These are phyloP conservation scores for Globisporangium middletonii DNA, from an alignment of 352 stramenopile species.

Conservation along the genomic window DNA sequence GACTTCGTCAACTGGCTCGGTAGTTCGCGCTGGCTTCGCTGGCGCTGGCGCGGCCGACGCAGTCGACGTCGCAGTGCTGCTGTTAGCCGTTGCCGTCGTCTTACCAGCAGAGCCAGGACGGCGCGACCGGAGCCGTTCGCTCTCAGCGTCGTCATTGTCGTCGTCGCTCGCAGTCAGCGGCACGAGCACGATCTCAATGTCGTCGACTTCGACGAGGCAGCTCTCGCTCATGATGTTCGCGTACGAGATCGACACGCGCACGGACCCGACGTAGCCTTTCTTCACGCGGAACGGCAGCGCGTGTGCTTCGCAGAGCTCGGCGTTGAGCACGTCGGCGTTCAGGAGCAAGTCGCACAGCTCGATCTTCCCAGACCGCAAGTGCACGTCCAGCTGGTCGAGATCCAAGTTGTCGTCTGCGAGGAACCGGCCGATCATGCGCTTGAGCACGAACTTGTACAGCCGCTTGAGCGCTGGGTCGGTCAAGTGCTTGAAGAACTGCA, in stretches of 20 bases:
- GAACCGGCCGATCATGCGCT: constrained; percentile 86
- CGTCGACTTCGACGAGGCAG: constrained; percentile 83
- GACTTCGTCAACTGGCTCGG: constrained; percentile 62
- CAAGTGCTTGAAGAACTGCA: constrained; percentile 88
- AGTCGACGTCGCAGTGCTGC: background rate
- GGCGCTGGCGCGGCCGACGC: background rate
- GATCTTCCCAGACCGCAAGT: constrained; percentile 65
- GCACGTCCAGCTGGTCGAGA: constrained; percentile 82
- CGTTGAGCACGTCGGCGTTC: constrained; percentile 75
- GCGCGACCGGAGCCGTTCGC: background rate
- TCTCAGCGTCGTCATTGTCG: background rate
- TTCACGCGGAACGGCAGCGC: constrained; percentile 80
- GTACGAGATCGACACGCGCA: constrained; percentile 82
- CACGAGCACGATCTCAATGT: constrained; percentile 86
- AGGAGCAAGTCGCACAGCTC: constrained; percentile 81
- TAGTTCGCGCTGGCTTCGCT: background rate
- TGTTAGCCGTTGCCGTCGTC: background rate
- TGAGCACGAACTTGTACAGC: constrained; percentile 89
- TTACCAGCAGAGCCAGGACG: no score
- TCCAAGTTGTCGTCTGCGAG: constrained; percentile 77
- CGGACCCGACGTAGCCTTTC: constrained; percentile 80
- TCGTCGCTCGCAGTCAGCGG: constrained; percentile 21
- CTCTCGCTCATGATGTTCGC: constrained; percentile 86
- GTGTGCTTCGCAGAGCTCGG: constrained; percentile 61
- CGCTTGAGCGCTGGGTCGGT: constrained; percentile 87